Percentiles rank a stretch among this genome's conserved stretches.
phyloP scores from a whole-genome alignment of 495 filamentous ascomycete genomes.

The Neurospora sp. region DNA sequence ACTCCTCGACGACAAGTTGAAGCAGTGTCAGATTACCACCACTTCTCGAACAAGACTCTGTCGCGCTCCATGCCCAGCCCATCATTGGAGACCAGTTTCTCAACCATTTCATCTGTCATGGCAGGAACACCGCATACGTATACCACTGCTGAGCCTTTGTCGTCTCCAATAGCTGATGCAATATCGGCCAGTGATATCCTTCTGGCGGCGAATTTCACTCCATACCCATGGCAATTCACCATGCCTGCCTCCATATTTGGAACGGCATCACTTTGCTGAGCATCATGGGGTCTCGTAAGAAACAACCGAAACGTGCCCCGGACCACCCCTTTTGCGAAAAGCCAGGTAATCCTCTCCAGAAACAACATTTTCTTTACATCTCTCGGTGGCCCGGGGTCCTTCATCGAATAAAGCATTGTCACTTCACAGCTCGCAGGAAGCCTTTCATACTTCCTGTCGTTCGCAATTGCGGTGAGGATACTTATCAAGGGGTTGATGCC shows the following conservation, averaged over 20 bases:
- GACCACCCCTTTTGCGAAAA: conserved; percentile 22
- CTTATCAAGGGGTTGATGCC: conserved; percentile 63
- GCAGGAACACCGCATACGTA: conserved; percentile 72
- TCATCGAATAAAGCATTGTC: conserved; percentile 31
- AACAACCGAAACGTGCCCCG: conserved; percentile 25
- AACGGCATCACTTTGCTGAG: not conserved
- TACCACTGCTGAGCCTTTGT: conserved; percentile 44
- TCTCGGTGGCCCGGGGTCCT: conserved; percentile 17
- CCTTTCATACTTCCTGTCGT: conserved; percentile 5
- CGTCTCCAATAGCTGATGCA: conserved; percentile 32
- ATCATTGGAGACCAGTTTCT: conserved; percentile 27
- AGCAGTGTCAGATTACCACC: conserved; percentile 52
- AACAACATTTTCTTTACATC: conserved; percentile 28
- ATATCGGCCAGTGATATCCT: conserved; percentile 47
- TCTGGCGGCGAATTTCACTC: conserved; percentile 32
- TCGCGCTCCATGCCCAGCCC: conserved; percentile 44
- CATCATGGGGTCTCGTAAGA: conserved; percentile 15
- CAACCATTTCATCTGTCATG: conserved; percentile 76
- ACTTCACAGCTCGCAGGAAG: not conserved
- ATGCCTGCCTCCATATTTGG: conserved; percentile 6
- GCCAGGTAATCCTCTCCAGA: conserved; percentile 27
- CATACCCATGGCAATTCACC: conserved; percentile 9
- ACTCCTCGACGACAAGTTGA: not conserved
- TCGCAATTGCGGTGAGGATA: conserved; percentile 32
- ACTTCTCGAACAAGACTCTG: conserved; percentile 71